Evolutionary conservation across 2,329 filamentous ascomycete genomes (phyloP), one percentile per base, ranked within the genome.

Genomic region (Eutypella sp.): DNA sequence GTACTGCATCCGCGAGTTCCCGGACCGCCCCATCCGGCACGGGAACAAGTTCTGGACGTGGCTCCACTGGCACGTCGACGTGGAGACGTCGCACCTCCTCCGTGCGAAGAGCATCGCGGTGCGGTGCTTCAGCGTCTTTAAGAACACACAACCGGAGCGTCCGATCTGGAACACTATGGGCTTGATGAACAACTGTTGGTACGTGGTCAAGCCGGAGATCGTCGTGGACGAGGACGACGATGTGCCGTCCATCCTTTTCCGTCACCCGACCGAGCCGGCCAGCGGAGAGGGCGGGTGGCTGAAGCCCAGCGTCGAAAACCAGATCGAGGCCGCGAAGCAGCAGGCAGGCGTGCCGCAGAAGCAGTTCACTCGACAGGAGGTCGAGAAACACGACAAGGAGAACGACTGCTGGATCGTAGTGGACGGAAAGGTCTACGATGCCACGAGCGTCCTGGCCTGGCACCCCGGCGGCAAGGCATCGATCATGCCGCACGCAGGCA

Each of bases 251-350:
- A 33, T 33, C 29, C 29, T 33, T n/a, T 33, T 33, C 11, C 29
- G 29, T n/a, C 29, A 33, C 16, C 29, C 29, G 4, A 33, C 11
- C 16, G 29, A 33, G 16, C 29, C 2, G 59, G 65, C 10, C 67
- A 66, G n/a, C n/a, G n/a, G n/a, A n/a, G n/a, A n/a, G n/a, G n/a
- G n/a, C 3, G 75, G 75, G 0, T 79, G 75, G 75, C 75, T 78
- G 72, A 66, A 74, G 52, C 67, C 67, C 0, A 72, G 68, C 20
- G 60, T 62, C 0, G 71, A 74, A 49, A 70, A 71, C 16, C 65
- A 67, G 47, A 66, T 76, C 9, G 67, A 67, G 11, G 61, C 61
- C 6, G 67, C 66, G 2, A 73, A 73, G 50, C 70, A 72, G 34
- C 61, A 71, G 38, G 66, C 64, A 3, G 65, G 67, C 2, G 63